Conservation (phyloP, 371 early-diverging fungal genomes). For the Zychaea mexicana region DNA sequence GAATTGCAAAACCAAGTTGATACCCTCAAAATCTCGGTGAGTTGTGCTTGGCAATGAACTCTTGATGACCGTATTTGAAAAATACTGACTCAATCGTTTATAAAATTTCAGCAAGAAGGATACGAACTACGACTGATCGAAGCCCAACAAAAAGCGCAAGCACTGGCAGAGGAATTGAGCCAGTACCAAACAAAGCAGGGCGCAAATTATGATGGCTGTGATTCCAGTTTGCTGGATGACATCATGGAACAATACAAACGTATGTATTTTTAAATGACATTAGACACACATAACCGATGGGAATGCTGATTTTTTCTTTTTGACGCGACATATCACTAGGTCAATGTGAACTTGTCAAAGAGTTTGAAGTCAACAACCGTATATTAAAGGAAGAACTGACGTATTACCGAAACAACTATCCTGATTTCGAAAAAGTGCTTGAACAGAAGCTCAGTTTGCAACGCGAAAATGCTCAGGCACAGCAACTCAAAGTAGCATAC, state of each 20-base stretch:
- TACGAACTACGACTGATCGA: neutral
- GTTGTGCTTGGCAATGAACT: neutral
- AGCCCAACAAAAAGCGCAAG: neutral
- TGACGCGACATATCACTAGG: neutral
- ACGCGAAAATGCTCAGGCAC: slow-evolving; percentile 8
- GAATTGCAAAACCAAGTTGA: neutral
- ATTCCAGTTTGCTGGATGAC: neutral
- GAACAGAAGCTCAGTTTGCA: slow-evolving; percentile 18
- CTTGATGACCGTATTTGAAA: too few species aligned
- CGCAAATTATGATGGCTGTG: neutral
- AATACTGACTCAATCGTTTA: too few species aligned
- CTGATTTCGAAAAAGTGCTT: slow-evolving; percentile 12
- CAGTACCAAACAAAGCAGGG: neutral
- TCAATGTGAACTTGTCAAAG: slow-evolving; percentile 10
- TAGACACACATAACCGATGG: neutral
- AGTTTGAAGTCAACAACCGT: slow-evolving; percentile 14
- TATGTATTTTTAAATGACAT: too few species aligned
- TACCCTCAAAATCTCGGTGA: neutral
- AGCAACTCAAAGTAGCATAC: neutral
- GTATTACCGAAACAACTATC: slow-evolving; percentile 17
- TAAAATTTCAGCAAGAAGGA: neutral
- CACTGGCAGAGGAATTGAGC: neutral
- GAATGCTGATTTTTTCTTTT: neutral
- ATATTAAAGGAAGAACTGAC: slow-evolving; percentile 13
- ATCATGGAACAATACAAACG: neutral